Percentiles rank a stretch among this genome's conserved stretches.
Conservation (phyloP, 768 basidiomycete genomes). For the Lactifluus echinatus region DNA sequence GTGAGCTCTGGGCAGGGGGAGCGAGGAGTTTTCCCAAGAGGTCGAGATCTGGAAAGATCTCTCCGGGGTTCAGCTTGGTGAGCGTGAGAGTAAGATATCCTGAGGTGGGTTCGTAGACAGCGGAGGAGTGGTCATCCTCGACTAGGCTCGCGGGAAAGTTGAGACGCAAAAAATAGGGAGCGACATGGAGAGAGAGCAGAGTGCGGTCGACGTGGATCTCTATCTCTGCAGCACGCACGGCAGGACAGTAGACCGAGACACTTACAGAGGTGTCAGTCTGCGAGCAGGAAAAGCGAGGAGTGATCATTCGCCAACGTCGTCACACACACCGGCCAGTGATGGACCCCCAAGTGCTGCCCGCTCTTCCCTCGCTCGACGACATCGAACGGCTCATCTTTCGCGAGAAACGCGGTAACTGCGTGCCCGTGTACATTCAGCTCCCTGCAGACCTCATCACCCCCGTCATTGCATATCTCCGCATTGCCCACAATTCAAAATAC, state of each 20-base stretch:
- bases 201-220: constrained; percentile 71
- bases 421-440: constrained; percentile 87
- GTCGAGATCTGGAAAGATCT: constrained; percentile 70
- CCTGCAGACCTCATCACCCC: constrained; percentile 96
- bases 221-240: constrained; percentile 64
- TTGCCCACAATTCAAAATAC: constrained; percentile 87
- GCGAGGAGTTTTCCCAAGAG: constrained; percentile 70
- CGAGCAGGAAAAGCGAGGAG: constrained; percentile 62
- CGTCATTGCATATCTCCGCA: constrained; percentile 90
- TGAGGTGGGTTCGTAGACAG: constrained; percentile 66
- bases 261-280: constrained; percentile 51
- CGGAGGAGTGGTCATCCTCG: constrained; percentile 60
- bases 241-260: constrained; percentile 59
- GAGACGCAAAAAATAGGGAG: constrained; percentile 78
- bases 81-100: constrained; percentile 71
- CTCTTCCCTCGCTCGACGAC: constrained; percentile 61
- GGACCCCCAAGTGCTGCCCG: constrained; percentile 38
- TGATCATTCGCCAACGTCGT: constrained; percentile 48
- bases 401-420: constrained; percentile 83
- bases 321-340: not conserved
- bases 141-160: constrained; percentile 61
- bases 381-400: constrained; percentile 71
- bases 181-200: constrained; percentile 64
- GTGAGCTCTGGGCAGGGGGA: constrained; percentile 38
- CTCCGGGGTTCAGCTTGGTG: constrained; percentile 57